These are phyloP conservation scores for Dendrobium nobile DNA, from an alignment of 106 monocot species.

Conservation along the genomic window DNA sequence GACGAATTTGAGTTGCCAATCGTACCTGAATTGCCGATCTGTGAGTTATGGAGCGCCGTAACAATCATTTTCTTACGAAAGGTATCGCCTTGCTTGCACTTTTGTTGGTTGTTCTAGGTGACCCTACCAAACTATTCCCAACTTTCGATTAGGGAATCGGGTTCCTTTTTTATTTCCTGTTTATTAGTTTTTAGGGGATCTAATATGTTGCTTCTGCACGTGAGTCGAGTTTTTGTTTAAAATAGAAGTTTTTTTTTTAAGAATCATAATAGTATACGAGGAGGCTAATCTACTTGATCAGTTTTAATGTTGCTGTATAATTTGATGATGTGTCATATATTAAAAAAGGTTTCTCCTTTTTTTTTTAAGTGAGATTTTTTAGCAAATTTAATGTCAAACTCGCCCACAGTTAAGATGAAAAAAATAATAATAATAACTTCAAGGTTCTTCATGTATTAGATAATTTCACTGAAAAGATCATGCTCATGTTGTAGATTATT, in stretches of 20 bases:
- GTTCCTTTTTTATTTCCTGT: neutral
- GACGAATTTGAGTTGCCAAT: constrained; percentile 36
- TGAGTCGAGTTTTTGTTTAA: neutral
- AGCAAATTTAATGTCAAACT: too few species aligned
- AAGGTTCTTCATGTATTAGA: neutral
- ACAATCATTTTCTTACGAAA: constrained; percentile 13
- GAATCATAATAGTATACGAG: neutral
- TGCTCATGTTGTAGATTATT: neutral
- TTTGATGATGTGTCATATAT: neutral
- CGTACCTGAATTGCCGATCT: constrained; percentile 10
- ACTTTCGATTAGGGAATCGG: neutral
- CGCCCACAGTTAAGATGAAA: too few species aligned
- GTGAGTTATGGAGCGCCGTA: constrained; percentile 43
- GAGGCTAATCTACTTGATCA: neutral
- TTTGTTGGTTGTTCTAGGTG: neutral
- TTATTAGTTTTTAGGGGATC: neutral
- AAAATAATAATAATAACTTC: neutral
- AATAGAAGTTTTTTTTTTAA: neutral
- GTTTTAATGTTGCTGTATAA: neutral
- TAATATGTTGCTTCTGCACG: neutral
- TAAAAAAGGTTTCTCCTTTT: neutral
- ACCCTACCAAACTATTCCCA: too few species aligned
- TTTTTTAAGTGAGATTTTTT: too few species aligned
- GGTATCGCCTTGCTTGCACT: constrained; percentile 5
- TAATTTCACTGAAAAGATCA: neutral